Base-by-base conservation (phyloP, 2,329 filamentous ascomycete species). In the Neoarthrinium moseri region DNA sequence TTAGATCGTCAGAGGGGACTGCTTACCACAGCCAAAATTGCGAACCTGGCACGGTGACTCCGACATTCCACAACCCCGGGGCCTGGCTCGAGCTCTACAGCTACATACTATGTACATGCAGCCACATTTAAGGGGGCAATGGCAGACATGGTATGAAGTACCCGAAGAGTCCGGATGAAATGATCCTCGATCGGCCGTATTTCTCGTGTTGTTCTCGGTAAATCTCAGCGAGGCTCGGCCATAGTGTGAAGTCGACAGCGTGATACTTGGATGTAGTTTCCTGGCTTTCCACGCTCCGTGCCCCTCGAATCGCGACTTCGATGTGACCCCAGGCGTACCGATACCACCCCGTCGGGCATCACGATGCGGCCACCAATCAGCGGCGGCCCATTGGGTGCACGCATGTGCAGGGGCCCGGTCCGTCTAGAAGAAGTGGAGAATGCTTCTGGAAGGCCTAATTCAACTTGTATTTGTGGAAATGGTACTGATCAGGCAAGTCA, bases 361-460 rank as follows among this genome's bases (percentile, higher is more conserved):
- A 36, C 30, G 13, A 44, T 34, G 30, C 13, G n/a, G 18, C 21
- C 20, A 13, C 41, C 41, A 43, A 42, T 41, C 26, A 40, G 20
- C 10, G 26, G 24, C 22, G 47, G 41, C 24, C 37, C 40, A 46
- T 24, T 27, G 30, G 5, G 12, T 24, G 15, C 41, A 35, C n/a
- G n/a, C n/a, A 38, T 39, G 41, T 38, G 22, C 43, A 45, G 38
- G 43, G 30, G 32, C 23, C n/a, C 45, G 30, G 45, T 43, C 45
- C 40, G 43, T 24, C 29, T 49, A 47, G 47, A 51, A 50, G 47
- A 50, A 48, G 53, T 48, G 53, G 55, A 48, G 52, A 47, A 39
- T 36, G 36, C 50, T 57, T 57, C 55, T 52, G 45, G 55, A 57
- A 57, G 52, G 42, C 49, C 53, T 57, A 45, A 48, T 40, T 53